phyloP scores from a whole-genome alignment of 345 rosid species.

The Angophora floribunda region DNA sequence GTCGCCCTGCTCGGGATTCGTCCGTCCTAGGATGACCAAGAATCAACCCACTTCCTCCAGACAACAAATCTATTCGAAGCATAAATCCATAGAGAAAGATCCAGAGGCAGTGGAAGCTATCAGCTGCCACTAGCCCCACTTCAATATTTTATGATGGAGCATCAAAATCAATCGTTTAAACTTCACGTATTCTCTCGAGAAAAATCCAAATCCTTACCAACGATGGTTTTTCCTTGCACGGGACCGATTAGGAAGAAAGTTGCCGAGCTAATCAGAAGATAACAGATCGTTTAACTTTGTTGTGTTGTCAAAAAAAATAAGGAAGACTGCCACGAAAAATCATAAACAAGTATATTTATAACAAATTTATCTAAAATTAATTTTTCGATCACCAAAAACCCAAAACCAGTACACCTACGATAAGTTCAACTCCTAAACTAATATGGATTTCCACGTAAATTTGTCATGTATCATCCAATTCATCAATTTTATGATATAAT shows the following conservation, averaged over 20 bases:
- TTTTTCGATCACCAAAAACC: fast-evolving
- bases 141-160: neutral
- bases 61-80: neutral
- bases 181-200: neutral
- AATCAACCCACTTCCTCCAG: neutral
- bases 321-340: fast-evolving
- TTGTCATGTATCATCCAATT: fast-evolving
- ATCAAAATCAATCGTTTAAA: neutral
- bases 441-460: no score
- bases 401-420: fast-evolving
- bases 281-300: neutral
- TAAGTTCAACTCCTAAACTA: fast-evolving
- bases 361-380: fast-evolving
- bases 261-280: neutral
- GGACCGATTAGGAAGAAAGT: neutral
- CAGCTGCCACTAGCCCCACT: neutral
- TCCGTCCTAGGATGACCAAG: neutral
- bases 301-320: neutral
- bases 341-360: fast-evolving
- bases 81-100: neutral
- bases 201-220: neutral
- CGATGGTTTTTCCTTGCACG: neutral
- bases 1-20: neutral
- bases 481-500: no score
- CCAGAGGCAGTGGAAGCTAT: neutral